Percentiles rank a stretch among this genome's conserved stretches.
Evolutionary conservation across 2,329 filamentous ascomycete species (phyloP).

Genomic region (Penicillium sp.): DNA sequence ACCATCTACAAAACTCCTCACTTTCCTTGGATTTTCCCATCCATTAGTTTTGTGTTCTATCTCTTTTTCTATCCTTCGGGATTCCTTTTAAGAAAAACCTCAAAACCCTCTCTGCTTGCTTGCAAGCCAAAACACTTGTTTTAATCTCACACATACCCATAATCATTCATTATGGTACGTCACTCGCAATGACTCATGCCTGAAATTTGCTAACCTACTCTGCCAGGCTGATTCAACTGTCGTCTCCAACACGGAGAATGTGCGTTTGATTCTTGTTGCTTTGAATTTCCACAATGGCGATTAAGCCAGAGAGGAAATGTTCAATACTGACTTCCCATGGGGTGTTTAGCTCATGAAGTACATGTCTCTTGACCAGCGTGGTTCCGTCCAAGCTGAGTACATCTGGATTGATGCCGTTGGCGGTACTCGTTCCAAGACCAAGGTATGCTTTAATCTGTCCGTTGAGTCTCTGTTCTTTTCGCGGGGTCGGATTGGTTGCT

Average conservation of each 20-base stretch:
- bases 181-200: constrained; percentile 6
- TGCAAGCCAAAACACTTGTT: constrained; percentile 12
- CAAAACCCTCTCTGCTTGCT: constrained; percentile 12
- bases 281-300: constrained; percentile 32
- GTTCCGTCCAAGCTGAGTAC: constrained; percentile 89
- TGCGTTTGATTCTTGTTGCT: constrained; percentile 37
- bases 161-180: constrained; percentile 31
- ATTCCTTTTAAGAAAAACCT: constrained; percentile 13
- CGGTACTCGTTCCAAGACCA: constrained; percentile 89
- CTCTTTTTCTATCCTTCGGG: constrained; percentile 17
- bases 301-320: constrained; percentile 30
- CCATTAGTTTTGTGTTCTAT: constrained; percentile 17
- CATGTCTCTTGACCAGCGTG: constrained; percentile 85
- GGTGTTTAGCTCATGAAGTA: constrained; percentile 79
- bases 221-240: constrained; percentile 41
- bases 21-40: constrained; percentile 24
- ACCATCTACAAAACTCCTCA: constrained; percentile 26
- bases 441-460: constrained; percentile 62
- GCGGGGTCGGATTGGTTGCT: constrained; percentile 6
- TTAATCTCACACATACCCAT: constrained; percentile 20
- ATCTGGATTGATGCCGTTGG: constrained; percentile 89
- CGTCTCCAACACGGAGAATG: constrained; percentile 50
- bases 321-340: constrained; percentile 42
- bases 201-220: constrained; percentile 22
- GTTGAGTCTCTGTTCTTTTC: constrained; percentile 3